Evolutionary conservation across 768 basidiomycete species (phyloP), one percentile per base, ranked within the genome.

Genomic region (Amylocystis lapponica): DNA sequence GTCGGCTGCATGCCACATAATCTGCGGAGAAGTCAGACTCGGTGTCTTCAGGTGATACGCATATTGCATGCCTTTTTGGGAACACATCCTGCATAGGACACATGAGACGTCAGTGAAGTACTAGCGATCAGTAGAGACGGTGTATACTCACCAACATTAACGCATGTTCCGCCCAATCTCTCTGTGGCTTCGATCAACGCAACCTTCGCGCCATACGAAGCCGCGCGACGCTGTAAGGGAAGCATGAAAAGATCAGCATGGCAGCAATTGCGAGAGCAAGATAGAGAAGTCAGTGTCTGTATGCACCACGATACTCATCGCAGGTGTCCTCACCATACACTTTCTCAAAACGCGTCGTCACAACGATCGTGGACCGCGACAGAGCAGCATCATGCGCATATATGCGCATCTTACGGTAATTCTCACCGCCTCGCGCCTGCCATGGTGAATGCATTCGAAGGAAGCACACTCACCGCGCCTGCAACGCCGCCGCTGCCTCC

Each of bases 1-100:
- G 65, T 94, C 90, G 21, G 89, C 87, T 30, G 91, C 90, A 50
- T 93, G 86, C 95, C 95, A 99, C 95, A 98, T 98, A 43, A 99
- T 82, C 90, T 95, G 38, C 7, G 12, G 23, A 34, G 27, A 10
- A 14, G n/a, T n/a, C n/a, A n/a, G n/a, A n/a, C n/a, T n/a, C n/a
- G n/a, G n/a, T n/a, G n/a, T n/a, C n/a, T n/a, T 33, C 25, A 14
- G 26, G 9, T 33, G 30, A 27, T 13, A 21, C 11, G 17, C 6
- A 25, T 27, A 34, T 37, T 16, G 53, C 67, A 36, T 38, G 81
- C 91, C 73, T 96, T 99, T 70, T 99, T 99, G 13, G 96, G 96
- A 5, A 99, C 92, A 68, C 95, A 97, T 56, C 92, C 91, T 88
- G 50, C 16, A 31, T 33, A 30, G 20, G 34, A 4, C 1, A 11